phyloP scores from a whole-genome alignment of 371 early-diverging fungal species.

The Mortierella sp. region DNA sequence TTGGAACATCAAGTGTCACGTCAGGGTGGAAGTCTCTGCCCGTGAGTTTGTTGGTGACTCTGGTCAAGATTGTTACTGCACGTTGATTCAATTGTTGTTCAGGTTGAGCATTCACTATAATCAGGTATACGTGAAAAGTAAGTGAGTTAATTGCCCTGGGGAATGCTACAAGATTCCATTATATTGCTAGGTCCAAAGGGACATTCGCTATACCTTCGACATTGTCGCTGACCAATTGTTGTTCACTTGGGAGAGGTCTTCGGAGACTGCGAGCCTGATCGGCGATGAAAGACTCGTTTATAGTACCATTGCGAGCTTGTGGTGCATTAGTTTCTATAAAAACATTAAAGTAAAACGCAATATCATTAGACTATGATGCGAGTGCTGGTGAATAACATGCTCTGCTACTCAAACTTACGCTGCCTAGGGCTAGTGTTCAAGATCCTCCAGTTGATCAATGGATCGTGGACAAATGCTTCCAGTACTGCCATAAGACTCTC shows the following conservation, averaged over 20 bases:
- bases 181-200: background rate
- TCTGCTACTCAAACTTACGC: constrained; percentile 14
- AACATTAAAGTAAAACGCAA: background rate
- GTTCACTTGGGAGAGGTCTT: constrained; percentile 44
- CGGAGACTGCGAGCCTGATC: constrained; percentile 49
- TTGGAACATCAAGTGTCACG: constrained; percentile 81
- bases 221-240: constrained; percentile 40
- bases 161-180: background rate
- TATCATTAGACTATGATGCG: background rate
- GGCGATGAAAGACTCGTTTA: constrained; percentile 30
- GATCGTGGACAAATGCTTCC: constrained; percentile 98
- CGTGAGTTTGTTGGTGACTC: constrained; percentile 65
- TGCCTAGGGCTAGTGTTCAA: constrained; percentile 57
- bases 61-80: constrained; percentile 71
- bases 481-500: constrained; percentile 98
- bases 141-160: background rate
- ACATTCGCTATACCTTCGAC: constrained; percentile 23
- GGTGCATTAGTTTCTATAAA: constrained; percentile 14
- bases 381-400: background rate
- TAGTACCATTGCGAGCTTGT: constrained; percentile 6
- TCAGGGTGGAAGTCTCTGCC: constrained; percentile 92
- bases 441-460: constrained; percentile 94
- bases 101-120: constrained; percentile 31
- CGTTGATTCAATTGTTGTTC: constrained; percentile 64
- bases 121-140: background rate